Evolutionary conservation across 495 filamentous ascomycete genomes (phyloP), one percentile per base, ranked within the genome.

Genomic region (Talaromyces ruber): DNA sequence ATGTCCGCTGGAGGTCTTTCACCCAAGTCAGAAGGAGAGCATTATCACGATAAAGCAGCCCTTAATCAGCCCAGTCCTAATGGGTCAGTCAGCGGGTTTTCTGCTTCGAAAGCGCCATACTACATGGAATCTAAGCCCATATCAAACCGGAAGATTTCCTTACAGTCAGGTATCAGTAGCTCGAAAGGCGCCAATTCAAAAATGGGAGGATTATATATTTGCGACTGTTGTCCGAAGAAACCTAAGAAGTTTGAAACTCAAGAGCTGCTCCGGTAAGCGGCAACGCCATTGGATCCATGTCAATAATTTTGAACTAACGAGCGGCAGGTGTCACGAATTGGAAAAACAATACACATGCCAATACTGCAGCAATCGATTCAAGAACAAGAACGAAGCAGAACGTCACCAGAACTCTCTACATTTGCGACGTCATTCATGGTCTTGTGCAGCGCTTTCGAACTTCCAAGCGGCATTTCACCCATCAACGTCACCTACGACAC

Each of bases 331-430:
- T n/a, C 94, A 98, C 68, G 89, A 93, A 67, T 86, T 89, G 65
- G 94, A 98, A 70, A 98, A 98, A 71, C 95, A 98, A 72, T 98
- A 98, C 73, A 86, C 86, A 59, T 98, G 94, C 71, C 80, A 84
- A 18, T 98, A 88, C 73, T 98, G 94, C 72, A 86, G 87, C 47
- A 98, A 98, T 72, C 84, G 93, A 22, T 98, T 98, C 81, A 98
- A 98, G 74, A 98, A 98, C 78, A 98, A 98, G 74, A 98, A 98
- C 64, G 94, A 98, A 77, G 94, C 94, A 6, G 94, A 98, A 72
- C 85, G 94, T 18, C 94, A 98, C 71, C 94, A 97, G 70, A 98
- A 98, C 64, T 97, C 92, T 2, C 86, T 98, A 16, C 94, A 98
- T 72, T 84, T 98, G 6, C 86, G 94, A 47, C 87, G 88, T n/a